phyloP scores from a whole-genome alignment of 2,329 filamentous ascomycete genomes.

The Samsoniella hepiali region DNA sequence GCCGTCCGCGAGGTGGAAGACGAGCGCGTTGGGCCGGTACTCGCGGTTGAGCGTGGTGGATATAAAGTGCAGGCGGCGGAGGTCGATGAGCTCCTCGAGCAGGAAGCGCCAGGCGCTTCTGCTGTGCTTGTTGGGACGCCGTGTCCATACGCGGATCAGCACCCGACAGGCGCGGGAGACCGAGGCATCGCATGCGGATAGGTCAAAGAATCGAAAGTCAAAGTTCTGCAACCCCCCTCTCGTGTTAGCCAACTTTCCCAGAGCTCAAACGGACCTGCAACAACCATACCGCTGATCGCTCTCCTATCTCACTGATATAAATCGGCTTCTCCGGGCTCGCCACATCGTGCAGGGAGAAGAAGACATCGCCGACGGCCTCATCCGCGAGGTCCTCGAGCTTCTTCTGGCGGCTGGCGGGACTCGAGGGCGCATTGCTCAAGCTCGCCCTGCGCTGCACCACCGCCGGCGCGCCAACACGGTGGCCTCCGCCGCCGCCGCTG shows the following conservation, averaged over 20 bases:
- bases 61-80: constrained; percentile 74
- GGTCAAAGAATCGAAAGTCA: constrained; percentile 80
- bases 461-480: constrained; percentile 21
- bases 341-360: constrained; percentile 78
- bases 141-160: constrained; percentile 72
- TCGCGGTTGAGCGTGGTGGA: constrained; percentile 67
- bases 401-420: constrained; percentile 59
- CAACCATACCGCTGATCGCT: constrained; percentile 63
- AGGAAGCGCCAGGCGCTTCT: constrained; percentile 55
- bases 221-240: constrained; percentile 58
- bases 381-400: constrained; percentile 71
- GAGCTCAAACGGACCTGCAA: not conserved
- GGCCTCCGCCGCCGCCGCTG: constrained; percentile 22
- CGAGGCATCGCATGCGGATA: constrained; percentile 58
- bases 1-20: constrained; percentile 84
- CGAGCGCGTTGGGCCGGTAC: constrained; percentile 75
- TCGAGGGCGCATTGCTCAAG: constrained; percentile 46
- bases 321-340: constrained; percentile 62
- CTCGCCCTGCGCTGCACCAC: constrained; percentile 44
- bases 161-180: constrained; percentile 65
- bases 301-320: constrained; percentile 83
- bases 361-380: constrained; percentile 75
- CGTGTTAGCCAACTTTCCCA: constrained; percentile 16
- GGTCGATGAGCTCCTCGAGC: constrained; percentile 67
- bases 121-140: constrained; percentile 42